Evolutionary conservation across 2,329 filamentous ascomycete genomes (phyloP), one percentile per base, ranked within the genome.

Genomic region (Arthrobotrys conoides): DNA sequence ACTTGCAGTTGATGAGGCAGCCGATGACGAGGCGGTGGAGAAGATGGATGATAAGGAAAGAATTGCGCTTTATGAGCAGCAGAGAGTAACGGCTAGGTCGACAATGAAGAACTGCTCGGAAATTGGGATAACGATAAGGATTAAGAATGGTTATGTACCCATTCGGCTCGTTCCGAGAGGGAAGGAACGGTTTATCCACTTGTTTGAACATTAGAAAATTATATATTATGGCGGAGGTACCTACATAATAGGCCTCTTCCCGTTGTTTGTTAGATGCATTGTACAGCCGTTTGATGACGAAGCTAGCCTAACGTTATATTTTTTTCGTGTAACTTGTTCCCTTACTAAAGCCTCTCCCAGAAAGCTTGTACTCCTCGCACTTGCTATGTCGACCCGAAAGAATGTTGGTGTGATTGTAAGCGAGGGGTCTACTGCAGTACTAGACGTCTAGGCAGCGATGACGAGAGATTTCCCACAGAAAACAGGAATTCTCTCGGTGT

Each of bases 111-210:
- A 86, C 36, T 90, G 91, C 81, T 87, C 85, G 30, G 88, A 88
- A n/a, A 84, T 92, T 12, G 61, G 30, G 71, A 87, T 95, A 77
- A 94, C 92, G 76, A 85, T 95, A 81, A 92, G 93, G 85, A 86
- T 95, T 84, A 87, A 90, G 33, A 87, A 85, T n/a, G 85, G 86
- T 5, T 86, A 88, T 69, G 89, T 95, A 38, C 90, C 91, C 0
- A 85, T 95, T 48, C 85, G 91, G 80, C 84, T 95, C 80, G 90
- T 93, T 9, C 89, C 85, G 85, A 89, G 91, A 81, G 92, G 92
- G 0, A 84, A 88, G 80, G 93, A 94, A 86, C 88, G 88, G 82
- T 94, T 94, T 84, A 84, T 88, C 44, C 82, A 82, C 57, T 79
- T 82, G 59, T 30, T 83, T 59, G 81, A 83, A 46, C 79, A 38